Base-by-base conservation (phyloP, 2,329 filamentous ascomycete genomes). In the Xenoacremonium recifei region DNA sequence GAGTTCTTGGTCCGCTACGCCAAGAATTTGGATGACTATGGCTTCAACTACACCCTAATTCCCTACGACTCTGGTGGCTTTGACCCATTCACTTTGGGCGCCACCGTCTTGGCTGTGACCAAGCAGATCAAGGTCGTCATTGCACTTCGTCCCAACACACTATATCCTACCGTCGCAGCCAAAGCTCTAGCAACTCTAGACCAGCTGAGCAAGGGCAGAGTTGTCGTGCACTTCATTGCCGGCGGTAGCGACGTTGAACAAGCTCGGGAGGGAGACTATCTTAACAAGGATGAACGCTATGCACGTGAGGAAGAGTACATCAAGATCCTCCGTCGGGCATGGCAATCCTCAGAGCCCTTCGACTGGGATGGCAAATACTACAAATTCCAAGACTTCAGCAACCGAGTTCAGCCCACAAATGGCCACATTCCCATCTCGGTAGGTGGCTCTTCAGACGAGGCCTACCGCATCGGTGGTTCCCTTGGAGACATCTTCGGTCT, bases 401-500 rank as follows among this genome's bases (percentile, higher is more conserved):
- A 74, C 63, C 61, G 61, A 3, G 77, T 82, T 2, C 71, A 72
- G 0, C 79, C 78, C 0, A 65, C 69, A 5, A 75, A 78, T 38
- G 73, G 72, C 3, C 67, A 64, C 18, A 80, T 82, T 35, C 75
- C 76, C 2, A 71, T 82, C 2, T 81, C 77, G 0, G 77, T 82
- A 0, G 79, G 79, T 9, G 79, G 79, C 0, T 80, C 76, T 0
- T 81, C 77, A 0, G 70, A 75, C 15, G 77, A 76, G 4, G 79
- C 79, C 0, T 82, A 82, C 59, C 74, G 78, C 17, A 67, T 81
- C 29, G 79, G 79, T 18, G 79, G 79, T 20, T 64, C 71, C 0
- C 66, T 81, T 3, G 79, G 72, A 20, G 79, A 83, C 48, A 83
- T 83, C 51, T 82, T 82, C 47, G 79, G 79, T 0, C 71, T 83